These are phyloP conservation scores for Mycena latifolia DNA, from an alignment of 768 basidiomycete species.

Conservation along the genomic window DNA sequence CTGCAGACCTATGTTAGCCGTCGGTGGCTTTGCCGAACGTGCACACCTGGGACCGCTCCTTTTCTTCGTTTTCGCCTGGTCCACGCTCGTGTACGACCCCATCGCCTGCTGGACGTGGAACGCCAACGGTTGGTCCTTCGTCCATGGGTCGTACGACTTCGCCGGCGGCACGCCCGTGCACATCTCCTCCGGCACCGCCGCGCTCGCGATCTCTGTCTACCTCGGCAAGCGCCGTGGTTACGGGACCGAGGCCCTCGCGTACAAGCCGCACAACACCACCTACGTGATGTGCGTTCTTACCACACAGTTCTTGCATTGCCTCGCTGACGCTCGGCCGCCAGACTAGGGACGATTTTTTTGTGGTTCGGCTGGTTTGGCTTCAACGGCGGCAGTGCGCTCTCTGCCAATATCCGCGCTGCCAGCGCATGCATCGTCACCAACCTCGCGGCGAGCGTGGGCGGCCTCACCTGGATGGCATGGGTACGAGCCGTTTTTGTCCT, in stretches of 20 bases:
- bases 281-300: too few species aligned
- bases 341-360: constrained; percentile 86
- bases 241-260: constrained; percentile 68
- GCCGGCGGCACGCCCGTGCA: constrained; percentile 90
- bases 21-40: constrained; percentile 94
- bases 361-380: constrained; percentile 96
- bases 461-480: constrained; percentile 94
- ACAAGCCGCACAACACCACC: constrained; percentile 94
- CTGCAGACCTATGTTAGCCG: constrained; percentile 82
- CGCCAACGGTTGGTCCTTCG: constrained; percentile 77
- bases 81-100: constrained; percentile 90
- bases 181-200: constrained; percentile 93
- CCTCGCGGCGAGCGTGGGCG: constrained; percentile 88
- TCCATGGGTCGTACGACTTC: constrained; percentile 69
- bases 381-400: constrained; percentile 93
- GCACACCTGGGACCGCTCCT: constrained; percentile 87
- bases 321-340: too few species aligned
- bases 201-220: constrained; percentile 85
- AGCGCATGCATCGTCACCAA: constrained; percentile 96
- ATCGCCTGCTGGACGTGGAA: constrained; percentile 99
- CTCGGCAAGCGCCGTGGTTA: constrained; percentile 68
- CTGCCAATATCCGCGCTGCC: constrained; percentile 88
- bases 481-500: constrained; percentile 47
- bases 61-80: constrained; percentile 93
- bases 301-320: too few species aligned